Evolutionary conservation across 257 asterid genomes (phyloP).

Genomic region (Perilla frutescens): DNA sequence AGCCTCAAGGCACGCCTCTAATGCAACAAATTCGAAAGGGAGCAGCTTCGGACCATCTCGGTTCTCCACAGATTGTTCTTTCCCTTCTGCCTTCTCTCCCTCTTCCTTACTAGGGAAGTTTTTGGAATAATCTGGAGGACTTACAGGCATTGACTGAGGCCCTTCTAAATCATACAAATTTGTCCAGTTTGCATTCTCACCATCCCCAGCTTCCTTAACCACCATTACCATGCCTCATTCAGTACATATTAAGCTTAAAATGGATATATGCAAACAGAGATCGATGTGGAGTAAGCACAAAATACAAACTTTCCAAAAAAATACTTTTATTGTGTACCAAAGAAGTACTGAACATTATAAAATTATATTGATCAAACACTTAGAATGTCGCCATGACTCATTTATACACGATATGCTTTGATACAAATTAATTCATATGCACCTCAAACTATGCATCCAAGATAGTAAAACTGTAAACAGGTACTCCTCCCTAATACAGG

Average conservation of each 20-base stretch:
- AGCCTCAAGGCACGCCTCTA: conserved; percentile 98
- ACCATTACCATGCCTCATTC: conserved; percentile 30
- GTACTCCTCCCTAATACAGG: no score
- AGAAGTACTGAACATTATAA: not conserved
- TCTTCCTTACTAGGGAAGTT: conserved; percentile 61
- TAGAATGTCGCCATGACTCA: not conserved
- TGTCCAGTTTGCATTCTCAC: conserved; percentile 76
- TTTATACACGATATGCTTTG: not conserved
- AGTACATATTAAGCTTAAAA: conserved; percentile 1
- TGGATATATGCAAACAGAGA: conserved; percentile 9
- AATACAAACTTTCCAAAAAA: not conserved
- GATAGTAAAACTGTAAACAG: not conserved
- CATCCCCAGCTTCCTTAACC: conserved; percentile 84
- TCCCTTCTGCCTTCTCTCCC: conserved; percentile 55
- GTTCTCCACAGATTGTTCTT: conserved; percentile 61
- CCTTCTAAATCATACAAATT: conserved; percentile 80
- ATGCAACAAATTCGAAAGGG: conserved; percentile 95
- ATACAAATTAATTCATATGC: not conserved
- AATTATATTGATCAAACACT: not conserved
- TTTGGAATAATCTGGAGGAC: conserved; percentile 57
- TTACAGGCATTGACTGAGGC: conserved; percentile 55
- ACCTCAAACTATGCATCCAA: not conserved
- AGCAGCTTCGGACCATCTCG: conserved; percentile 89
- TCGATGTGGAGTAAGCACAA: conserved; percentile 26
- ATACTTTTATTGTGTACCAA: not conserved